Conservation (phyloP, 352 stramenopile genomes). For the Globisporangium lucens region DNA sequence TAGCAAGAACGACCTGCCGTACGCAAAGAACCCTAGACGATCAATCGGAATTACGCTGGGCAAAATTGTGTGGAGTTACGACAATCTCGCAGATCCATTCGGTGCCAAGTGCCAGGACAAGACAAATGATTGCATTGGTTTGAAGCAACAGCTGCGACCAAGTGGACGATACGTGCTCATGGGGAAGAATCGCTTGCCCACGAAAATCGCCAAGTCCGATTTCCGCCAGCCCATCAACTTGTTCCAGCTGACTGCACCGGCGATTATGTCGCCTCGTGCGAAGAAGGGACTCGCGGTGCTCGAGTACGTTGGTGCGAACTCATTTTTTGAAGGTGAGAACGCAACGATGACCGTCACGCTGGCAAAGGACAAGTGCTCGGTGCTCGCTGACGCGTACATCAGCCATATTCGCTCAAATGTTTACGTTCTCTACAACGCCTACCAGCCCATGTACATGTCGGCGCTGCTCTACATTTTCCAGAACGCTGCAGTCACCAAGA, state of each 20-base stretch:
- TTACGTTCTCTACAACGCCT: constrained; percentile 19
- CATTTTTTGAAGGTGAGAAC: neutral
- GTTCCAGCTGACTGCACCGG: constrained; percentile 14
- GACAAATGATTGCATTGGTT: constrained; percentile 20
- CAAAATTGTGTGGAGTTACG: constrained; percentile 39
- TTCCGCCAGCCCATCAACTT: constrained; percentile 16
- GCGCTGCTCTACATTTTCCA: constrained; percentile 57
- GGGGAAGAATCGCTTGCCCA: constrained; percentile 5
- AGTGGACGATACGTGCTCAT: constrained; percentile 18
- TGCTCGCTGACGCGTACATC: constrained; percentile 32
- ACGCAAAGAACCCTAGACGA: constrained; percentile 15
- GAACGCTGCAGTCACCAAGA: constrained; percentile 33
- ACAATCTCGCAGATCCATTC: constrained; percentile 22
- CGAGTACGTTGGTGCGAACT: constrained; percentile 3
- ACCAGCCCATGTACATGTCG: constrained; percentile 39
- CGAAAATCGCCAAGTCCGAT: constrained; percentile 8
- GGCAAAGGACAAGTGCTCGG: constrained; percentile 11
- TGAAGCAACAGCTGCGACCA: constrained; percentile 22
- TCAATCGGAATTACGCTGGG: constrained; percentile 33
- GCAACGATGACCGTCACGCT: neutral
- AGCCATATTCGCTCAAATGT: constrained; percentile 29
- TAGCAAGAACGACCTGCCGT: constrained; percentile 6
- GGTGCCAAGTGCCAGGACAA: constrained; percentile 10
- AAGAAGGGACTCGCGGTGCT: constrained; percentile 5
- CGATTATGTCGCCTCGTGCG: constrained; percentile 16